Conservation (phyloP, 2,329 filamentous ascomycete genomes). For the Fusarium graminum region DNA sequence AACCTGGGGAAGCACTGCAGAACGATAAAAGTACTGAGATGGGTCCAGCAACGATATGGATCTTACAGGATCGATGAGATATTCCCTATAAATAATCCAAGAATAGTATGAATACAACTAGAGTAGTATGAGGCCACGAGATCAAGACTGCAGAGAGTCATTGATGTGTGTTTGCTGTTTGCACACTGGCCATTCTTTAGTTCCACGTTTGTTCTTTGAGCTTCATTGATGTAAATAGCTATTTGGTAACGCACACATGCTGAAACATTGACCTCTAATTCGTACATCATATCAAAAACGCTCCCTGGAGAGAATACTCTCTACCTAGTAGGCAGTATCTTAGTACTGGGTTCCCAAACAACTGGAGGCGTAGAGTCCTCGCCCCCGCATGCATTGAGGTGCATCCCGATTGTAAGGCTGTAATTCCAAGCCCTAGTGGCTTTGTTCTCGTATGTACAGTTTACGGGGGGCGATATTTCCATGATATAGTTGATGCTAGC, state of each 20-base stretch:
- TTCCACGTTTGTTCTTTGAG: background rate
- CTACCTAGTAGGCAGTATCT: background rate
- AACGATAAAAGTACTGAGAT: background rate
- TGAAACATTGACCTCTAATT: background rate
- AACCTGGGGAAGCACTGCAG: background rate
- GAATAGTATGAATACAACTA: background rate
- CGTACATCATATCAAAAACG: background rate
- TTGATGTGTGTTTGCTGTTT: constrained; percentile 20
- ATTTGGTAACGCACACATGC: background rate
- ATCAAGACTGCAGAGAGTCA: background rate
- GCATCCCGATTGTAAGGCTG: background rate
- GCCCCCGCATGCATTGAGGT: background rate
- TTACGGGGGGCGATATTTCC: background rate
- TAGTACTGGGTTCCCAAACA: background rate
- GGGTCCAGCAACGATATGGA: background rate
- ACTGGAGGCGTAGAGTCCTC: background rate
- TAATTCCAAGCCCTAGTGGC: background rate
- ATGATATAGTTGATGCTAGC: background rate
- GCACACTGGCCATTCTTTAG: constrained; percentile 7
- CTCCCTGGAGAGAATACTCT: background rate
- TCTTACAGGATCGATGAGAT: background rate
- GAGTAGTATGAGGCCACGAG: background rate
- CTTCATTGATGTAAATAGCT: background rate
- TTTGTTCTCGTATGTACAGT: background rate
- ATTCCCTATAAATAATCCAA: background rate